Percentiles rank a stretch among this genome's conserved stretches.
Conservation (phyloP, 768 basidiomycete species). For the Russula emetica region DNA sequence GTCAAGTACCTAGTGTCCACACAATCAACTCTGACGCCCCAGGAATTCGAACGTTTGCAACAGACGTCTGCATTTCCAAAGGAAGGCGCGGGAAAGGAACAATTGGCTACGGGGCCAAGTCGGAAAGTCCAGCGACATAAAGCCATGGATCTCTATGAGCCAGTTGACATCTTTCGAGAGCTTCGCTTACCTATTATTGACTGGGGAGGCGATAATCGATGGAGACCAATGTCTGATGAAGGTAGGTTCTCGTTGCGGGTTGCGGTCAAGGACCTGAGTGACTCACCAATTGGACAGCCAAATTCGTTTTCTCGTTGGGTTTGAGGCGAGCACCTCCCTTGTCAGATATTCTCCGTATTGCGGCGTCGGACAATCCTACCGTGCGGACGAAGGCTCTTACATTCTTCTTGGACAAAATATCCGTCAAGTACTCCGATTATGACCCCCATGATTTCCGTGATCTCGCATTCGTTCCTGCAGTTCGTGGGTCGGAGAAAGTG, state of each 20-base stretch:
- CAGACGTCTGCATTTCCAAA: slow-evolving; percentile 73
- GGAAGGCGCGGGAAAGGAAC: slow-evolving; percentile 38
- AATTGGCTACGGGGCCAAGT: slow-evolving; percentile 27
- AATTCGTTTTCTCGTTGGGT: slow-evolving; percentile 70
- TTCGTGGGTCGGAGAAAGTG: slow-evolving; percentile 46
- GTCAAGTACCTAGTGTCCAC: slow-evolving; percentile 86
- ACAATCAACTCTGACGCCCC: slow-evolving; percentile 51
- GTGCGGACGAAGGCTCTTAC: slow-evolving; percentile 62
- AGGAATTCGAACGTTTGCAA: slow-evolving; percentile 53
- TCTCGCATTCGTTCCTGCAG: slow-evolving; percentile 76
- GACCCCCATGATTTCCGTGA: slow-evolving; percentile 50
- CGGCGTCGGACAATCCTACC: slow-evolving; percentile 50
- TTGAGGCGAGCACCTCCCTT: slow-evolving; percentile 66
- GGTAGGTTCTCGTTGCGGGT: slow-evolving; percentile 41
- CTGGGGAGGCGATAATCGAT: slow-evolving; percentile 77
- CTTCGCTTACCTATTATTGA: slow-evolving; percentile 80
- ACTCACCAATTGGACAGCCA: slow-evolving; percentile 47
- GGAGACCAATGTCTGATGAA: slow-evolving; percentile 82
- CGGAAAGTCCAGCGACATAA: slow-evolving; percentile 35
- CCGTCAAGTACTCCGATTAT: slow-evolving; percentile 56
- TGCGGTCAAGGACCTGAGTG: neutral
- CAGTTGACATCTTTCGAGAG: slow-evolving; percentile 61
- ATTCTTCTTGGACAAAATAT: slow-evolving; percentile 76
- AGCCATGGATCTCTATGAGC: slow-evolving; percentile 83
- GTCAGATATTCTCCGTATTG: slow-evolving; percentile 60